Evolutionary conservation across 2,329 filamentous ascomycete genomes (phyloP).

Genomic region (Xylariales sp.): DNA sequence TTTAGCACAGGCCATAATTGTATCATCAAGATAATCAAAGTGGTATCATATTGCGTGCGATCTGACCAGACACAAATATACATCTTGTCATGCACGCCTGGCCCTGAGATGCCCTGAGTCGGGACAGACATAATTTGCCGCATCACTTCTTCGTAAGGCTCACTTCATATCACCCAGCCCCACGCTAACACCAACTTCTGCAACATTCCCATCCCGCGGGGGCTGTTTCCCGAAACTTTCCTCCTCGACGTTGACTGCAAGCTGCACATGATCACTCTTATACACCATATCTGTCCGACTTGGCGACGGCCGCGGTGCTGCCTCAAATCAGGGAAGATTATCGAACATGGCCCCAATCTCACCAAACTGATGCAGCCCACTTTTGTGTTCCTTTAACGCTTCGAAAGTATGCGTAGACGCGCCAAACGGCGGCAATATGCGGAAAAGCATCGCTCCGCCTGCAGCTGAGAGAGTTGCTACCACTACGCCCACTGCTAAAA

Average conservation of each 20-base stretch:
- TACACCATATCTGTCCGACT: constrained; percentile 12
- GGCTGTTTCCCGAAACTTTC: not conserved
- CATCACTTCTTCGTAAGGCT: too few species aligned
- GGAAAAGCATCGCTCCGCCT: constrained; percentile 36
- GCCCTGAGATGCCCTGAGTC: too few species aligned
- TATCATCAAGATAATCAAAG: too few species aligned
- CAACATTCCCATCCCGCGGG: constrained; percentile 2
- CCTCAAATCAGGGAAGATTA: constrained; percentile 15
- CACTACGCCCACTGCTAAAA: constrained; percentile 33
- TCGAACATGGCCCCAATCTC: constrained; percentile 42
- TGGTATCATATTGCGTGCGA: too few species aligned
- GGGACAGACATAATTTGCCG: too few species aligned
- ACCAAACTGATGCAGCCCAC: constrained; percentile 38
- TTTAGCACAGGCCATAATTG: too few species aligned
- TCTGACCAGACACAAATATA: too few species aligned
- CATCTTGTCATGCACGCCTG: too few species aligned
- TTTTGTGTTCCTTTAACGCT: constrained; percentile 19
- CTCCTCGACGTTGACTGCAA: constrained; percentile 10
- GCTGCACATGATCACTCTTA: constrained; percentile 5
- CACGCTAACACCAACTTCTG: constrained; percentile 3
- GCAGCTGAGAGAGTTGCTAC: constrained; percentile 25
- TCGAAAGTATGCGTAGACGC: constrained; percentile 39
- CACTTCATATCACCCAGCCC: constrained; percentile 3
- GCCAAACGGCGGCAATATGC: constrained; percentile 39
- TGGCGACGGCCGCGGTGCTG: not conserved